Percentiles rank a stretch among this genome's conserved stretches.
Evolutionary conservation across 345 rosid species (phyloP).

Genomic region (Populus deltoides): DNA sequence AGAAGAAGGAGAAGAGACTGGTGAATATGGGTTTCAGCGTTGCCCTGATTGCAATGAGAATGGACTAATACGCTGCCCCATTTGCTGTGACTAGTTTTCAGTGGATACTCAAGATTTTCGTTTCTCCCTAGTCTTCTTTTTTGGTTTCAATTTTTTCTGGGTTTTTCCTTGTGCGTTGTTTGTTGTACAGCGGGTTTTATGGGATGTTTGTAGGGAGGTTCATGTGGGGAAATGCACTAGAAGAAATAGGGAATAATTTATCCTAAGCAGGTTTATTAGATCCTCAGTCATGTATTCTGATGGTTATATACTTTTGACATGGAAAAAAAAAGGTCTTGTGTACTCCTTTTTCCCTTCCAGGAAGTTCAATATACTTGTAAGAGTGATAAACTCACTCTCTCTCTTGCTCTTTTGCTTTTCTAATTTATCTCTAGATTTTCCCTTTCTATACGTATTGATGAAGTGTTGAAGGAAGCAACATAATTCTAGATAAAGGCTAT

Average conservation of each 20-base stretch:
- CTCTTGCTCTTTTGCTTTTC: not conserved
- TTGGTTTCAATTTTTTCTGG: not conserved
- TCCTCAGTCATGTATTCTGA: conserved; percentile 6
- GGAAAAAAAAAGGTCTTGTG: not conserved
- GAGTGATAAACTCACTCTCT: not conserved
- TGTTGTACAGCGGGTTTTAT: conserved; percentile 38
- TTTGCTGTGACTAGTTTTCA: conserved; percentile 48
- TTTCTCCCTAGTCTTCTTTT: not conserved
- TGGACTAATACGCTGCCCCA: conserved; percentile 37
- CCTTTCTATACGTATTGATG: too few relatives aligned
- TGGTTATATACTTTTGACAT: conserved; percentile 21
- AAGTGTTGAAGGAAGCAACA: too few relatives aligned
- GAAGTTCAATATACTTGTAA: not conserved
- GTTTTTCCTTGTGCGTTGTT: conserved; percentile 13
- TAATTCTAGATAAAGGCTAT: too few relatives aligned
- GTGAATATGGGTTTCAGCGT: conserved; percentile 51
- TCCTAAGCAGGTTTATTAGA: not conserved
- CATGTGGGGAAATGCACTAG: conserved; percentile 6
- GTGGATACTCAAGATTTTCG: conserved; percentile 1
- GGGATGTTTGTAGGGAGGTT: conserved; percentile 1
- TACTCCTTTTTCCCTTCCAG: not conserved
- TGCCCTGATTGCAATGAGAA: conserved; percentile 37
- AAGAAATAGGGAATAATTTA: conserved; percentile 9
- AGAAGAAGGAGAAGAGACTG: conserved; percentile 28
- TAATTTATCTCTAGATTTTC: too few relatives aligned